Percentiles rank a stretch among this genome's conserved stretches.
Evolutionary conservation across 192 early-diverging fungal genomes (phyloP).

Genomic region (Mortierella alpina): DNA sequence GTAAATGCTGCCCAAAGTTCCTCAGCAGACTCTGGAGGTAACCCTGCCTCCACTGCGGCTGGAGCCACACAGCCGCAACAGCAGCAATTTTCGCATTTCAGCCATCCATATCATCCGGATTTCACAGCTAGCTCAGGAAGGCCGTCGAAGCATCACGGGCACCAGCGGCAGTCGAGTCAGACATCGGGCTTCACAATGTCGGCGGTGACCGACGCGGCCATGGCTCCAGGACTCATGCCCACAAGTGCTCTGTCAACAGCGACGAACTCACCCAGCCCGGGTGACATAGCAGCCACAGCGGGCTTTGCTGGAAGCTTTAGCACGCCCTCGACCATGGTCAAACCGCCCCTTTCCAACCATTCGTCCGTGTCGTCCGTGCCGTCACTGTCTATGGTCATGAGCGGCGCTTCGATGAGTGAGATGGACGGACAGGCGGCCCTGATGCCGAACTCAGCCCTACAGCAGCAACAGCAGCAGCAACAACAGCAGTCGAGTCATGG

Average conservation of each 20-base stretch:
- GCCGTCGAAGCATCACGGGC: slow-evolving; percentile 30
- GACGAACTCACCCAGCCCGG: slow-evolving; percentile 34
- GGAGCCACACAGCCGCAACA: slow-evolving; percentile 12
- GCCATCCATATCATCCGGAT: slow-evolving; percentile 48
- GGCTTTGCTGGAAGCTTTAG: slow-evolving; percentile 4
- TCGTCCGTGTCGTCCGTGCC: slow-evolving; percentile 41
- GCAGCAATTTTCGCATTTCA: slow-evolving; percentile 28
- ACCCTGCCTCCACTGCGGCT: neutral
- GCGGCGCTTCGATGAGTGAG: slow-evolving; percentile 6
- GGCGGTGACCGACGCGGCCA: slow-evolving; percentile 8
- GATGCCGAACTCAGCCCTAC: slow-evolving; percentile 1
- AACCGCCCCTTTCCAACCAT: slow-evolving; percentile 34
- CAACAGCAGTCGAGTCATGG: neutral
- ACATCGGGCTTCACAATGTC: slow-evolving; percentile 18
- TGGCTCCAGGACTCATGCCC: slow-evolving; percentile 13
- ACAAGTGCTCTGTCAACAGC: slow-evolving; percentile 12
- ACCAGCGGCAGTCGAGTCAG: slow-evolving; percentile 46
- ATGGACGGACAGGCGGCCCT: slow-evolving; percentile 19
- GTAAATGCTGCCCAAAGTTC: slow-evolving; percentile 1
- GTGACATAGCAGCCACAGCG: neutral
- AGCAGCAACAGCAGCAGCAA: slow-evolving; percentile 14
- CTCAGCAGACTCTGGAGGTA: slow-evolving; percentile 1
- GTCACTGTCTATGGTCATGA: slow-evolving; percentile 46
- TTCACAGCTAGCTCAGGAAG: slow-evolving; percentile 28
- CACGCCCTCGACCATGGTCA: slow-evolving; percentile 14